phyloP scores from a whole-genome alignment of 1,284 basidiomycete genomes.

The Ceraceosorus guamensis region DNA sequence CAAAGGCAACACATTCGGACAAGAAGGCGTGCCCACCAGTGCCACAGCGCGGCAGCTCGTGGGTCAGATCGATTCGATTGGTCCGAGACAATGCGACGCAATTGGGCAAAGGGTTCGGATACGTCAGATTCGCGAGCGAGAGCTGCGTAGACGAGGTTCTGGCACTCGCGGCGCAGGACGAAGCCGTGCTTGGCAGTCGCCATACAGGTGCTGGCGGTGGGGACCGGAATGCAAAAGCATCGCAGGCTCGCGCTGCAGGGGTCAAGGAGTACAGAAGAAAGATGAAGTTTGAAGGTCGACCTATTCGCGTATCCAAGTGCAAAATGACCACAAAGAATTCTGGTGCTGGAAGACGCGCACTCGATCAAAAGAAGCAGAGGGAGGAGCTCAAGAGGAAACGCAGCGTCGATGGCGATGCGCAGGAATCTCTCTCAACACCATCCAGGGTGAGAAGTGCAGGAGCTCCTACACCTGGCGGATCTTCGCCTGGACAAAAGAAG shows the following conservation, averaged over 20 bases:
- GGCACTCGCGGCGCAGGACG: slow-evolving; percentile 38
- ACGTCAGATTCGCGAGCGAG: slow-evolving; percentile 76
- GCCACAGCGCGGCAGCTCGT: slow-evolving; percentile 44
- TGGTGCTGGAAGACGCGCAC: slow-evolving; percentile 7
- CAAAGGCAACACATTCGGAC: background rate
- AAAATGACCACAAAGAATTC: slow-evolving; percentile 20
- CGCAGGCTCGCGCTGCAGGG: slow-evolving; percentile 13
- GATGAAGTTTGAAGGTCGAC: slow-evolving; percentile 38
- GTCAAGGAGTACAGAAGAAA: slow-evolving; percentile 38
- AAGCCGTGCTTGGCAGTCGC: slow-evolving; percentile 29
- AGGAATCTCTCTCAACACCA: slow-evolving; percentile 10
- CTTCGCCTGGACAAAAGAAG: slow-evolving; percentile 21
- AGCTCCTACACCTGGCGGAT: slow-evolving; percentile 43
- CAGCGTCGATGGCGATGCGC: slow-evolving; percentile 4
- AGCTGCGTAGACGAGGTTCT: slow-evolving; percentile 47
- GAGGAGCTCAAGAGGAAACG: background rate
- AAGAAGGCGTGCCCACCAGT: background rate
- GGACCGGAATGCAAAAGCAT: slow-evolving; percentile 7
- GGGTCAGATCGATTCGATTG: slow-evolving; percentile 79
- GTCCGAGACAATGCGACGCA: slow-evolving; percentile 86
- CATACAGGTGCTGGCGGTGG: slow-evolving; percentile 10
- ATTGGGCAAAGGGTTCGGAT: slow-evolving; percentile 95
- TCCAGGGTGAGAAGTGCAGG: slow-evolving; percentile 14
- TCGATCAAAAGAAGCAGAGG: slow-evolving; percentile 7
- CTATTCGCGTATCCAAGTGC: slow-evolving; percentile 40